Evolutionary conservation across 2,329 filamentous ascomycete genomes (phyloP).

Genomic region (Aplosporella prunicola): DNA sequence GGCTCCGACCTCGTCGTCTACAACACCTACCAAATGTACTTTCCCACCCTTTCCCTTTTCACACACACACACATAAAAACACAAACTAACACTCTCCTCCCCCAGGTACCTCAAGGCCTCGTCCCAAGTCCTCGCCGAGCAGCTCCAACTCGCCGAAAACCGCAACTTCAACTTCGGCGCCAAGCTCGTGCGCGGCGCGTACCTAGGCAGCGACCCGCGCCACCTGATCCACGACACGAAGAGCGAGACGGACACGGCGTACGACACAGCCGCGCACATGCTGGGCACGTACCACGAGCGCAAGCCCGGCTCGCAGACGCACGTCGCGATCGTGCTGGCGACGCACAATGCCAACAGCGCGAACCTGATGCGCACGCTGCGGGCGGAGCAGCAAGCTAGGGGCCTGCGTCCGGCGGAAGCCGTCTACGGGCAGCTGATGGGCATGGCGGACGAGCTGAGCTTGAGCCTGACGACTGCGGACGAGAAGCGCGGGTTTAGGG

Average conservation of each 20-base stretch:
- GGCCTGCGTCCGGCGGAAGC: conserved; percentile 40
- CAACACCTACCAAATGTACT: conserved; percentile 46
- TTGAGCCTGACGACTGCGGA: conserved; percentile 31
- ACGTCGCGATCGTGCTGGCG: conserved; percentile 58
- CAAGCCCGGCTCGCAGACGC: conserved; percentile 26
- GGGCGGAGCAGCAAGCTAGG: conserved; percentile 25
- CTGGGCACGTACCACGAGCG: conserved; percentile 43
- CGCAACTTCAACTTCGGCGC: conserved; percentile 45
- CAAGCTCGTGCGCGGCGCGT: conserved; percentile 50
- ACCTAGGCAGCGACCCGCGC: conserved; percentile 43
- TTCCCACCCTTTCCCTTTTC: background rate
- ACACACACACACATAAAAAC: background rate
- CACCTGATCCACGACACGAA: conserved; percentile 46
- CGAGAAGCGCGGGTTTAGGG: conserved; percentile 19
- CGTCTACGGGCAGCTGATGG: conserved; percentile 74
- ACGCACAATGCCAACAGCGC: conserved; percentile 75
- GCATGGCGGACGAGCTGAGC: conserved; percentile 92
- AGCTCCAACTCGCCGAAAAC: conserved; percentile 38
- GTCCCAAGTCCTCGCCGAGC: conserved; percentile 30
- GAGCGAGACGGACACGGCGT: conserved; percentile 49
- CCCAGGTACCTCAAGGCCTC: conserved; percentile 43
- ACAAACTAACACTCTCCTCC: background rate
- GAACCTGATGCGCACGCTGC: conserved; percentile 38
- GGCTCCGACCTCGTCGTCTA: conserved; percentile 54
- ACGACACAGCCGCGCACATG: conserved; percentile 58